phyloP scores from a whole-genome alignment of 2,329 filamentous ascomycete species.

The Cordyceps farinosa region DNA sequence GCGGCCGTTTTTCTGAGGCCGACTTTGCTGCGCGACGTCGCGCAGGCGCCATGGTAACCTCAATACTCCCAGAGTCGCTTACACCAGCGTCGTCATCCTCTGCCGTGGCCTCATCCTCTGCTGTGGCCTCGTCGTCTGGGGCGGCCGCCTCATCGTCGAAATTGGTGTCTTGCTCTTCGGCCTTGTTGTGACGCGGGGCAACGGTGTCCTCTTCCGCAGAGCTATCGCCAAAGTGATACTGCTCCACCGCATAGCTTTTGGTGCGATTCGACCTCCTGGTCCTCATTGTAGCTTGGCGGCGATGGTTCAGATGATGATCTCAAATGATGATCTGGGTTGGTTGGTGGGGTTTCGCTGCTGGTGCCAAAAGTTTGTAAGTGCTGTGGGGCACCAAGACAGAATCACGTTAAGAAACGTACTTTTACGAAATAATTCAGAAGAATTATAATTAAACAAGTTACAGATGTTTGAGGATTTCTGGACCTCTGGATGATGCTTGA shows the following conservation, averaged over 20 bases:
- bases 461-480: background rate
- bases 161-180: conserved; percentile 30
- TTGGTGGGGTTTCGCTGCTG: conserved; percentile 3
- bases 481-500: background rate
- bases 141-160: conserved; percentile 26
- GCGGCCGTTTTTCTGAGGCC: conserved; percentile 12
- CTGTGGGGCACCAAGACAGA: conserved; percentile 9
- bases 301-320: background rate
- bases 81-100: conserved; percentile 30
- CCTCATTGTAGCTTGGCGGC: conserved; percentile 27
- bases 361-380: conserved; percentile 8
- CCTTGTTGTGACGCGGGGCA: conserved; percentile 23
- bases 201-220: conserved; percentile 28
- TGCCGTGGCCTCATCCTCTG: conserved; percentile 31
- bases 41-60: conserved; percentile 14
- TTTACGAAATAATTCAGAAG: background rate
- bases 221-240: conserved; percentile 35
- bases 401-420: background rate
- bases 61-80: conserved; percentile 25
- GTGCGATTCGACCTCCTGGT: conserved; percentile 36
- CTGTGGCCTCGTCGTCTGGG: conserved; percentile 19
- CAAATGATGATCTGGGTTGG: background rate
- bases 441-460: background rate
- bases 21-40: conserved; percentile 13
- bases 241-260: conserved; percentile 33